Evolutionary conservation across 2,329 filamentous ascomycete genomes (phyloP).

Genomic region (Chaetoscypha palmicola): DNA sequence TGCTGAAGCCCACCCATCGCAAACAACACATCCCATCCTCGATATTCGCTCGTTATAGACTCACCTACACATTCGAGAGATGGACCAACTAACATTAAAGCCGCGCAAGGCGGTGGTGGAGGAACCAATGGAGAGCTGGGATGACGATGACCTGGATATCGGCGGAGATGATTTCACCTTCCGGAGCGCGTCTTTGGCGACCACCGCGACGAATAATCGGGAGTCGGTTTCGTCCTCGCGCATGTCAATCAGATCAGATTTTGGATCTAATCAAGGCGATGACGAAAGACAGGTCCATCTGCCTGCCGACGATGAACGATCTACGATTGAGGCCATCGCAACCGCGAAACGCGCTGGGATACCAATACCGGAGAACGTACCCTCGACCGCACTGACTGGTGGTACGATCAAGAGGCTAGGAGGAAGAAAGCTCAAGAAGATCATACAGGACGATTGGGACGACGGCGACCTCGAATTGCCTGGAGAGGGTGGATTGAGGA

Average conservation of each 20-base stretch:
- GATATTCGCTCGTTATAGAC: conserved; percentile 3
- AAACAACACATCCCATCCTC: background rate
- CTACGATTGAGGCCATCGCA: conserved; percentile 77
- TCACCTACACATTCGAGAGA: conserved; percentile 10
- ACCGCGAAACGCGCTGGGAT: conserved; percentile 86
- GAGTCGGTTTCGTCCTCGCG: conserved; percentile 82
- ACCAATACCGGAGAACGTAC: conserved; percentile 79
- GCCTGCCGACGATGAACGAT: conserved; percentile 75
- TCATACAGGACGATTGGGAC: conserved; percentile 73
- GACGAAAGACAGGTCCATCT: conserved; percentile 86
- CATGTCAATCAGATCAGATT: conserved; percentile 73
- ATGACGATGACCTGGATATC: conserved; percentile 68
- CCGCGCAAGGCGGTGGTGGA: conserved; percentile 37
- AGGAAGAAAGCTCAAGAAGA: conserved; percentile 62
- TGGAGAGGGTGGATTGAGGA: conserved; percentile 49
- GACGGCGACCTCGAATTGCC: conserved; percentile 71
- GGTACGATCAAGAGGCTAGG: conserved; percentile 90
- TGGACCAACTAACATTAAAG: conserved; percentile 30
- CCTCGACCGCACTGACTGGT: conserved; percentile 80
- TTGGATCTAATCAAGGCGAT: conserved; percentile 67
- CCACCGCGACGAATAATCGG: conserved; percentile 46
- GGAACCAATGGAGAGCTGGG: conserved; percentile 67
- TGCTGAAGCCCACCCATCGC: conserved; percentile 3
- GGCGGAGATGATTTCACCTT: conserved; percentile 60
- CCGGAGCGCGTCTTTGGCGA: conserved; percentile 38